Conservation (phyloP, 2,329 filamentous ascomycete species). For the Diaporthe batatas region DNA sequence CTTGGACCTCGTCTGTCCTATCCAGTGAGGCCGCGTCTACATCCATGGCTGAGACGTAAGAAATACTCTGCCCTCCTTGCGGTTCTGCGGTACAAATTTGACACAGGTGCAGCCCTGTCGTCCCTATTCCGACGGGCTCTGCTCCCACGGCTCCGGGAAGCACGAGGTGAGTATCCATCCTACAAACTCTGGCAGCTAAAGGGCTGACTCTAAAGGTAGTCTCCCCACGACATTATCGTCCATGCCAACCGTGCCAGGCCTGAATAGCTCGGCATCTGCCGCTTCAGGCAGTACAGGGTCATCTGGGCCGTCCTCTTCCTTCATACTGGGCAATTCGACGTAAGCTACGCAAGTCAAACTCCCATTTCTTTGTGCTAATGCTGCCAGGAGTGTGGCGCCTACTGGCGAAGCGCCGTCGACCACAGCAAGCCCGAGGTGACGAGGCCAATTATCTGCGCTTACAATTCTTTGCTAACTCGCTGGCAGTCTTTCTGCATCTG, state of each 20-base stretch:
- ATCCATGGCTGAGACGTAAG: conserved; percentile 37
- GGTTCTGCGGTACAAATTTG: conserved; percentile 43
- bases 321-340: conserved; percentile 27
- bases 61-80: background rate
- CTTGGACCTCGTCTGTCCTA: background rate
- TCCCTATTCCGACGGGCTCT: conserved; percentile 31
- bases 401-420: background rate
- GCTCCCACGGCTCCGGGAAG: conserved; percentile 4
- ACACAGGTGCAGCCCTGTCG: conserved; percentile 42
- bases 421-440: conserved; percentile 27
- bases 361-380: background rate
- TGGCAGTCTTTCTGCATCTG: background rate
- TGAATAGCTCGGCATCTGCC: conserved; percentile 5
- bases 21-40: conserved; percentile 1
- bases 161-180: conserved; percentile 27
- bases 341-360: background rate
- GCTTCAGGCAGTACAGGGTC: background rate
- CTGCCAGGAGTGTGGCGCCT: conserved; percentile 2
- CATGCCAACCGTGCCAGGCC: background rate
- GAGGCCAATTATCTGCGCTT: background rate
- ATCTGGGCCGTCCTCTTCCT: conserved; percentile 4
- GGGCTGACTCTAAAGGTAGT: conserved; percentile 18
- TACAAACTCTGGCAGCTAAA: no score
- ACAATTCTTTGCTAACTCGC: background rate
- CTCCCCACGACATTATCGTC: background rate